Base-by-base conservation (phyloP, 2,329 filamentous ascomycete genomes). In the Drechslerella stenobrocha region DNA sequence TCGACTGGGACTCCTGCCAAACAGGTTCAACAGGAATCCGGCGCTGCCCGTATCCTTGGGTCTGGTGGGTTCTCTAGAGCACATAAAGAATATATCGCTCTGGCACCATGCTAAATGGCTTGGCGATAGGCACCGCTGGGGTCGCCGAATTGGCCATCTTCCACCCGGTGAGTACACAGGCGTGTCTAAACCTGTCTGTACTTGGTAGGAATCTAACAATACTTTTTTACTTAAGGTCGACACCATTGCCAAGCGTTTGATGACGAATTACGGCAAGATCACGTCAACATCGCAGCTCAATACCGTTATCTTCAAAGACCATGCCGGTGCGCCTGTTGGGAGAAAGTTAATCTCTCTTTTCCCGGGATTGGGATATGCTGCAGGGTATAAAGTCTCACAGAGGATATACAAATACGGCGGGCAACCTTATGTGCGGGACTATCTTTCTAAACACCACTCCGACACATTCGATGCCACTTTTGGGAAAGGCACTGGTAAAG, bases 401-500 rank as follows among this genome's bases (percentile, higher is more conserved):
- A 83, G 93, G 77, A 85, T 98, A 76, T 98, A 98, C 84, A 98
- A 98, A 81, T 98, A 96, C 76, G 93, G 93, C 72, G 93, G 93
- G 51, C 93, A 98, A 81, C 93, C 93, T 44, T 89, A 96, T 74
- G 91, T 89, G 35, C 87, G 92, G 56, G 93, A 98, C 79, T 96
- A 87, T 78, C 83, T 98, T 52, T 83, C 83, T 52, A 79, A 82
- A 75, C 83, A 97, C 81, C 87, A 95, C 76, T 87, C 89, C 72
- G 82, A 84, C 73, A 82, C 86, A 72, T 98, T 98, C 76, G 92
- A 97, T 78, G 80, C 81, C 72, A 84, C 90, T 8, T 98, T 98
- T 75, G 93, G 93, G 76, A 91, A 91, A 80, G 95, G 95, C 78
- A 96, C 90, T 34, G 93, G 93, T 77, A 97, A 98, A 82, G 92